phyloP scores from a whole-genome alignment of 108 stramenopile species.

The Skeletonema costatum region DNA sequence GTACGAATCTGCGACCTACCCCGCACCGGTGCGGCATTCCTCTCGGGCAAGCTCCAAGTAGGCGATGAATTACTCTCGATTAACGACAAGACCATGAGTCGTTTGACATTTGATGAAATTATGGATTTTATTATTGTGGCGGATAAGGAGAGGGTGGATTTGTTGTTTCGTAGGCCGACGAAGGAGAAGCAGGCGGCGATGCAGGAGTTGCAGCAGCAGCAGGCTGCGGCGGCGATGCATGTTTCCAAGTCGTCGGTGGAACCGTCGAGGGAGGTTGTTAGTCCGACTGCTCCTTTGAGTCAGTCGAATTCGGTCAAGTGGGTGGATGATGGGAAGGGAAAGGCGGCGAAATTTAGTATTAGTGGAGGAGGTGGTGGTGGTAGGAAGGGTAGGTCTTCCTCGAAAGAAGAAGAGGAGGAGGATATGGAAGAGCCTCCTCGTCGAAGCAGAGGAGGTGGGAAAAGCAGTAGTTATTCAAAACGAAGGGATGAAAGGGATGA shows the following conservation, averaged over 20 bases:
- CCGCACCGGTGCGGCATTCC: slow-evolving; percentile 82
- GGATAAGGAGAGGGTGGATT: slow-evolving; percentile 79
- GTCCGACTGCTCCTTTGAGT: slow-evolving; percentile 13
- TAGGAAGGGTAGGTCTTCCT: neutral
- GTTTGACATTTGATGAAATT: slow-evolving; percentile 87
- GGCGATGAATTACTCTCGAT: slow-evolving; percentile 86
- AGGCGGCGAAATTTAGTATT: neutral
- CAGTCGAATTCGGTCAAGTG: slow-evolving; percentile 68
- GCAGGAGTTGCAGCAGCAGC: neutral
- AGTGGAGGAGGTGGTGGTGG: neutral
- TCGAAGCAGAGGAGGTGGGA: slow-evolving; percentile 3
- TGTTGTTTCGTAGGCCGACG: slow-evolving; percentile 80
- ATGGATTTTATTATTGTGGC: slow-evolving; percentile 93
- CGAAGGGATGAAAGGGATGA: slow-evolving; percentile 24
- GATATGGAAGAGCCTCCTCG: slow-evolving; percentile 10
- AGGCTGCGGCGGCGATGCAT: neutral
- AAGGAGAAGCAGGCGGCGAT: slow-evolving; percentile 46
- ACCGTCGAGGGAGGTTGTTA: neutral
- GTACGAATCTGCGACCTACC: slow-evolving; percentile 89
- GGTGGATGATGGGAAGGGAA: slow-evolving; percentile 56
- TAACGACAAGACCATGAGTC: slow-evolving; percentile 86
- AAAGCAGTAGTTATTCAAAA: neutral
- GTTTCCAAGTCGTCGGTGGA: neutral
- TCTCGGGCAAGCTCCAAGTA: slow-evolving; percentile 75
- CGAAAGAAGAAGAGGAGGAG: neutral